Evolutionary conservation across 257 asterid species (phyloP).

Genomic region (Paraleonurus japonicus): DNA sequence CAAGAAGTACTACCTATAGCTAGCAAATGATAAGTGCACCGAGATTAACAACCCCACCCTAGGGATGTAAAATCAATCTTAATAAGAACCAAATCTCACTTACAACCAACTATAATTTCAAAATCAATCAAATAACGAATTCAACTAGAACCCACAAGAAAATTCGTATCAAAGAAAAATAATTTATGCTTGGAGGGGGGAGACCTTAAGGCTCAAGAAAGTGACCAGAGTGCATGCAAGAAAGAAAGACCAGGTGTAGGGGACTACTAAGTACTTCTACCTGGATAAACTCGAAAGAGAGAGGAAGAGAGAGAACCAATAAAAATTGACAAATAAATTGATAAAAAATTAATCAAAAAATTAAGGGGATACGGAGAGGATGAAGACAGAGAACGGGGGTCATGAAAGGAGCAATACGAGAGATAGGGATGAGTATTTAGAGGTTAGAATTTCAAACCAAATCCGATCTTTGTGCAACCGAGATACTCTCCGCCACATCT

Average conservation of each 20-base stretch:
- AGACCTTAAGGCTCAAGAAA: conserved; percentile 47
- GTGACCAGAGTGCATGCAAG: conserved; percentile 42
- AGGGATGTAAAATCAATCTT: background rate
- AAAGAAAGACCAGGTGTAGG: conserved; percentile 31
- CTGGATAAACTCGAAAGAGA: conserved; percentile 43
- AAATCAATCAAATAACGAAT: conserved; percentile 16
- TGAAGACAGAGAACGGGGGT: conserved; percentile 53
- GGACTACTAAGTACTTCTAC: conserved; percentile 21
- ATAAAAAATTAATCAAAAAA: conserved; percentile 6
- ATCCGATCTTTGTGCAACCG: conserved; percentile 56
- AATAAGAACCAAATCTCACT: conserved; percentile 5
- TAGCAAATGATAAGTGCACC: background rate
- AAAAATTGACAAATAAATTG: conserved; percentile 27
- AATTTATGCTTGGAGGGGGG: background rate
- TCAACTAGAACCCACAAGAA: conserved; percentile 14
- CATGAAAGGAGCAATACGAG: conserved; percentile 39
- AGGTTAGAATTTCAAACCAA: conserved; percentile 60
- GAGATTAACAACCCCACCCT: background rate
- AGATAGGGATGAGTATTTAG: conserved; percentile 64
- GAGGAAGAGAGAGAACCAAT: conserved; percentile 34
- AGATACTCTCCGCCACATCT: conserved; percentile 56
- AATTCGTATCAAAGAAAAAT: background rate
- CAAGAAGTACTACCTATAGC: background rate
- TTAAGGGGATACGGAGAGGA: conserved; percentile 21
- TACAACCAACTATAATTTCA: conserved; percentile 18